phyloP scores from a whole-genome alignment of 2,329 filamentous ascomycete species.

The Penicillium decumbens region DNA sequence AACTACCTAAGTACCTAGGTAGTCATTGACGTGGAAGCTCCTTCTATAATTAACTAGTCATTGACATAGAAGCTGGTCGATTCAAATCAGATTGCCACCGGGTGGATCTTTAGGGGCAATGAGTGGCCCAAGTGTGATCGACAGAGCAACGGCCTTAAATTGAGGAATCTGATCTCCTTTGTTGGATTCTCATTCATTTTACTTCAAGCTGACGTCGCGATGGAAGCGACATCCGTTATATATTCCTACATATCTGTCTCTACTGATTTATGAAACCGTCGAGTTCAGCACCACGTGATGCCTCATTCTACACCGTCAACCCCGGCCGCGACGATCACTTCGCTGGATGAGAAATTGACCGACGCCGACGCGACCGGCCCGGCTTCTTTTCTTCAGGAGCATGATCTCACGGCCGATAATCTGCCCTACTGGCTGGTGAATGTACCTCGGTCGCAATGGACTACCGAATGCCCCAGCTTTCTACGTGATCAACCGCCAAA shows the following conservation, averaged over 20 bases:
- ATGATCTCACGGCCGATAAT: conserved; percentile 10
- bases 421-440: conserved; percentile 81
- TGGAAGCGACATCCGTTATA: not conserved
- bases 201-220: conserved; percentile 10
- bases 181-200: not conserved
- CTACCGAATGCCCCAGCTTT: conserved; percentile 65
- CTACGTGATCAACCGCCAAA: conserved; percentile 61
- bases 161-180: not conserved
- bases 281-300: conserved; percentile 1
- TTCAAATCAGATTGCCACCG: conserved; percentile 5
- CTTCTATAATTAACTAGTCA: not conserved
- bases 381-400: conserved; percentile 9
- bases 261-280: not conserved
- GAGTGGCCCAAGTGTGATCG: conserved; percentile 11
- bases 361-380: conserved; percentile 14
- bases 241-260: not conserved
- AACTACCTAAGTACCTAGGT: not conserved
- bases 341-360: conserved; percentile 21
- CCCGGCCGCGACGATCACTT: conserved; percentile 23
- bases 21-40: not conserved
- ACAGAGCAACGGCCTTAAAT: conserved; percentile 3
- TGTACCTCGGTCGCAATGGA: conserved; percentile 59
- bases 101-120: conserved; percentile 12
- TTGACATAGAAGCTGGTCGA: not conserved
- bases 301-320: conserved; percentile 14